Evolutionary conservation across 495 filamentous ascomycete species (phyloP).

Genomic region (Symbiotaphrina buchneri): DNA sequence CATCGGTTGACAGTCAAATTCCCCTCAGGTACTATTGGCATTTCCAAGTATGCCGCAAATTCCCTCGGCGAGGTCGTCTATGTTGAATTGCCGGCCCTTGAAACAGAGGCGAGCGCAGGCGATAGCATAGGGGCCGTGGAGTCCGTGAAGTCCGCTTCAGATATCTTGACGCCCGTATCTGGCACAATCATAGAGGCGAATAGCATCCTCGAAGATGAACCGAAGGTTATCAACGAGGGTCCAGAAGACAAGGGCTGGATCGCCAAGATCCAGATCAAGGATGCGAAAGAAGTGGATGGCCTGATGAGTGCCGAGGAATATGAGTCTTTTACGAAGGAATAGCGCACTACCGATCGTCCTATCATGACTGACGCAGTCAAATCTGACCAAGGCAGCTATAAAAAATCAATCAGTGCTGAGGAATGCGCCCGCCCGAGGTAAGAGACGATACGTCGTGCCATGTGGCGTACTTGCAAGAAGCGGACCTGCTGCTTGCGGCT

Average conservation of each 20-base stretch:
- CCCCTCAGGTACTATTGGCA: constrained; percentile 50
- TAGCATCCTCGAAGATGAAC: constrained; percentile 52
- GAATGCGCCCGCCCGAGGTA: no score
- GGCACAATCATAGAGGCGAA: constrained; percentile 59
- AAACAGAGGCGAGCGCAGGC: constrained; percentile 37
- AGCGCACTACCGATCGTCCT: no score
- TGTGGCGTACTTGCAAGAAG: neutral
- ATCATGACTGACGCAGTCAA: no score
- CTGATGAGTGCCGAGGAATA: constrained; percentile 60
- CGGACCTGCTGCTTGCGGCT: neutral
- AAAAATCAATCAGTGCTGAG: no score
- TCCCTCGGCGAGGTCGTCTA: constrained; percentile 90
- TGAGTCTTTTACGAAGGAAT: constrained; percentile 39
- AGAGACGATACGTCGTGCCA: neutral
- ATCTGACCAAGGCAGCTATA: no score
- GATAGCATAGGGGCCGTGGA: constrained; percentile 86
- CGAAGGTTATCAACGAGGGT: constrained; percentile 63
- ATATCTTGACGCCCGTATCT: constrained; percentile 73
- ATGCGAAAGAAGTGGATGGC: constrained; percentile 33
- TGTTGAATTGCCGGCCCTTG: constrained; percentile 65
- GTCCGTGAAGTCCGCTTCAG: constrained; percentile 91
- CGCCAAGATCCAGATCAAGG: constrained; percentile 55
- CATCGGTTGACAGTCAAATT: neutral
- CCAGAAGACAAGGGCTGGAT: constrained; percentile 84
- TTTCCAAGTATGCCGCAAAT: constrained; percentile 75